Base-by-base conservation (phyloP, 208 protist species). In the Eutreptiella sp. region DNA sequence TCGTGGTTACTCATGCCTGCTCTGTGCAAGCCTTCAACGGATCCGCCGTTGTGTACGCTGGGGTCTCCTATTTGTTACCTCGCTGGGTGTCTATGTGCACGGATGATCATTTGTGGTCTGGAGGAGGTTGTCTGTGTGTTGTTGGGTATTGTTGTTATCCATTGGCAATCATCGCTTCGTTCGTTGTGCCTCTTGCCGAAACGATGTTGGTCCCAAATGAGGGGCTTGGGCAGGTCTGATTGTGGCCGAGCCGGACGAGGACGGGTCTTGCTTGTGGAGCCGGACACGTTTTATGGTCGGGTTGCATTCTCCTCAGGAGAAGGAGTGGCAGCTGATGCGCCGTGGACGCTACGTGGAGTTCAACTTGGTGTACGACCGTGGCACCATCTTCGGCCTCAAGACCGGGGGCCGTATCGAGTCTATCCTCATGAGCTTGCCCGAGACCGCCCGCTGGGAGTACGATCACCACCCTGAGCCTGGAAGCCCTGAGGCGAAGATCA, bases 381-480 rank as follows among this genome's bases (percentile, higher is more conserved):
- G 75, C 41, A 93, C 87, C 16, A 82, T 87, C 62, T 93, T 93
- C 55, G 87, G 87, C 31, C 78, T 93, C 33, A 57, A 79, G 59
- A 84, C 84, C 14, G 70, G 71, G 29, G 84, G 81, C 32, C 70
- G 87, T 28, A 83, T 70, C 0, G 87, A 93, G 70, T 83, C 72
- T 29, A 90, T 93, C 53, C 74, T 93, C 52, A 87, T 91, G 75
- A 89, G 83, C 27, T 43, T 93, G 23, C 85, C 85, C 1, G n/a
- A n/a, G 1, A 64, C 64, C 11, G 60, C 36, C 4, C 46, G 67
- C 0, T 77, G 60, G 60, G 50, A 60, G 52, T 77, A 77, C 63
- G 57, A 58, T 50, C 58, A 63, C 46, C 33, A 59, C 36, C 66
- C 66, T 0, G 53, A 58, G 38, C 26, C 45, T 2, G 68, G 68